Evolutionary conservation across 768 basidiomycete species (phyloP).

Genomic region (Boletus sp.): DNA sequence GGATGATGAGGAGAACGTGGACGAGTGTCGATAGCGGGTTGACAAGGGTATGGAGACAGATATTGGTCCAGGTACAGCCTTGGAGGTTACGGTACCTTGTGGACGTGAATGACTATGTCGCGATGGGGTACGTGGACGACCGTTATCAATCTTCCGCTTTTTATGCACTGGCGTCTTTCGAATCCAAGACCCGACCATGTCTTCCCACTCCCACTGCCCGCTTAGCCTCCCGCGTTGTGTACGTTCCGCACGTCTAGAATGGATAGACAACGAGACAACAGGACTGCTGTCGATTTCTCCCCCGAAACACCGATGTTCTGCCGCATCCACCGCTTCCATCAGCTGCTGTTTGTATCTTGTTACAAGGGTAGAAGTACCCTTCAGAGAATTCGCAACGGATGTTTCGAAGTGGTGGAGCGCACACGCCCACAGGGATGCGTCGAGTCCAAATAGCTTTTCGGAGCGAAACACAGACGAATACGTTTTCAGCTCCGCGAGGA

Average conservation of each 20-base stretch:
- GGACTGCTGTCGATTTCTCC: conserved; percentile 15
- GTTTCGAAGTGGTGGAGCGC: conserved; percentile 47
- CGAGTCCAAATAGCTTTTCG: conserved; percentile 37
- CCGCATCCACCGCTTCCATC: conserved; percentile 47
- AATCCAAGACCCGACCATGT: conserved; percentile 44
- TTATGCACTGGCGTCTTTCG: conserved; percentile 34
- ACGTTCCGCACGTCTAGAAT: background rate
- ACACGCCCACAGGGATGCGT: conserved; percentile 53
- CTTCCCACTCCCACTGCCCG: conserved; percentile 49
- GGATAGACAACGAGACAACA: conserved; percentile 8
- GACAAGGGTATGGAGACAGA: background rate
- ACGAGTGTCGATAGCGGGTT: background rate
- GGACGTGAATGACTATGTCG: background rate
- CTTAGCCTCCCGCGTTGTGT: conserved; percentile 14
- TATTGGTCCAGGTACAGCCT: background rate
- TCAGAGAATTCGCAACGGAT: conserved; percentile 21
- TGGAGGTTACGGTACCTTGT: background rate
- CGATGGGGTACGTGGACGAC: background rate
- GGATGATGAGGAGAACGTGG: conserved; percentile 10
- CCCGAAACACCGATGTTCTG: conserved; percentile 48
- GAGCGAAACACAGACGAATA: conserved; percentile 32
- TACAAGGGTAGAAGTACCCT: conserved; percentile 23
- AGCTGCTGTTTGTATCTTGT: conserved; percentile 38
- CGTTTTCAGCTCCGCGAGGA: conserved; percentile 22
- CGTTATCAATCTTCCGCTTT: conserved; percentile 16